These are phyloP conservation scores for Candida sithepensis DNA, from an alignment of 805 yeast genomes.

Conservation along the genomic window DNA sequence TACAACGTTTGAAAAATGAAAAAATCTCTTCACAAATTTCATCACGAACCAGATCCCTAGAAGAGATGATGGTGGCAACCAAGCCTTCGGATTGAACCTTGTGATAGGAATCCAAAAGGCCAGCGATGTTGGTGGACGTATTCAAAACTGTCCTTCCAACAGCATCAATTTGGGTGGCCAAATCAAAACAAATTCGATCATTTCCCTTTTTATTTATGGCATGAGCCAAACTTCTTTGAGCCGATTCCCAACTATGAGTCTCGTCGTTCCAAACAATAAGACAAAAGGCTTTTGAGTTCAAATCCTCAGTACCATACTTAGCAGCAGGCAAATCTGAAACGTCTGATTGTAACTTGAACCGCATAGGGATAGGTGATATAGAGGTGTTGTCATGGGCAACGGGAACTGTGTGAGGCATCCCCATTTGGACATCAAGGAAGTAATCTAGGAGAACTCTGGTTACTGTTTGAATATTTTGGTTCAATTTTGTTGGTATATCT, in stretches of 20 bases:
- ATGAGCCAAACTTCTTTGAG: constrained; percentile 17
- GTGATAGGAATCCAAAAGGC: constrained; percentile 13
- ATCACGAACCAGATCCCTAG: constrained; percentile 49
- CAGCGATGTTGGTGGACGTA: constrained; percentile 25
- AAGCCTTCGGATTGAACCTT: constrained; percentile 38
- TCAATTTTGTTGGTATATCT: constrained; percentile 20
- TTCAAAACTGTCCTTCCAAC: constrained; percentile 49
- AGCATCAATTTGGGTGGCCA: constrained; percentile 44
- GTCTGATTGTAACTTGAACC: constrained; percentile 24
- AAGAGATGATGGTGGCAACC: constrained; percentile 51
- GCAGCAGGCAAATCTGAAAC: constrained; percentile 30
- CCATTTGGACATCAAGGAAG: constrained; percentile 37
- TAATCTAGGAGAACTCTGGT: constrained; percentile 35
- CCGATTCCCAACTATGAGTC: constrained; percentile 49
- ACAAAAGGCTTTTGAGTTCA: constrained; percentile 37
- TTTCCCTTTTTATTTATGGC: constrained; percentile 4
- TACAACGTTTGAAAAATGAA: constrained; percentile 47
- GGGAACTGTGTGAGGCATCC: constrained; percentile 28
- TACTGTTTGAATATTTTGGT: constrained; percentile 23
- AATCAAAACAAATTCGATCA: constrained; percentile 23
- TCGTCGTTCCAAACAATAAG: constrained; percentile 79
- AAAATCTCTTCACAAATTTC: constrained; percentile 41
- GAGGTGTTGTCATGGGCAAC: constrained; percentile 6
- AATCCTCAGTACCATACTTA: constrained; percentile 35
- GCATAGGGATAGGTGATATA: constrained; percentile 2